A percentile compares a stretch with the other conserved stretches of the same genome.
These are phyloP conservation scores for Plectranthus barbatus DNA, from an alignment of 257 asterid genomes.

Conservation along the genomic window DNA sequence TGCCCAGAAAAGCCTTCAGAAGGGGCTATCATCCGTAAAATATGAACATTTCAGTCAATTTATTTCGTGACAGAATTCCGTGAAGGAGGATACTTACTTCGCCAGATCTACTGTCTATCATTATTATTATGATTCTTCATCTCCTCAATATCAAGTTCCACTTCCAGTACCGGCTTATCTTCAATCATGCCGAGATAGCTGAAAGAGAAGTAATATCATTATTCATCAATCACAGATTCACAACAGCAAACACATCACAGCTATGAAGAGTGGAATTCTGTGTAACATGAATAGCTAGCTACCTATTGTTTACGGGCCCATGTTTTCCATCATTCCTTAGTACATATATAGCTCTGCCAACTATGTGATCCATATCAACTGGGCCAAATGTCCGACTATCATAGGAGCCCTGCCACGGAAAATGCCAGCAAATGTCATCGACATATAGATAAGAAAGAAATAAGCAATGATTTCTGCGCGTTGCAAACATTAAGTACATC, in stretches of 20 bases:
- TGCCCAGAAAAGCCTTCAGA: neutral
- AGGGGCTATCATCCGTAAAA: neutral
- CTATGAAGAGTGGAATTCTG: neutral
- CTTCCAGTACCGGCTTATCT: constrained; percentile 59
- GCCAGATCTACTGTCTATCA: constrained; percentile 32
- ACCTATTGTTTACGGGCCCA: constrained; percentile 80
- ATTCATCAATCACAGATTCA: neutral
- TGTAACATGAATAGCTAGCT: neutral
- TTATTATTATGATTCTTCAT: constrained; percentile 54
- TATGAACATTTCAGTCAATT: neutral
- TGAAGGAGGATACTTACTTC: neutral
- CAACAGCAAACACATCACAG: neutral
- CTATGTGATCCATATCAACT: constrained; percentile 50
- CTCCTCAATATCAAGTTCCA: constrained; percentile 82
- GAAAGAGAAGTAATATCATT: neutral
- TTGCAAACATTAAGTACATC: no score
- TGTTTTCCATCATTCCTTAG: constrained; percentile 73
- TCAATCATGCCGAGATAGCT: constrained; percentile 35
- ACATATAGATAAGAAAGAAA: no score
- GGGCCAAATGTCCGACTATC: constrained; percentile 91
- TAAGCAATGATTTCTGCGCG: no score
- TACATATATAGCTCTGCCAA: constrained; percentile 76
- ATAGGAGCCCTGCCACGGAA: constrained; percentile 64
- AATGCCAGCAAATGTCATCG: no score
- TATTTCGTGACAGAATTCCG: no score